Base-by-base conservation (phyloP, 192 early-diverging fungal genomes). In the Rhizoclosmatium sp. region DNA sequence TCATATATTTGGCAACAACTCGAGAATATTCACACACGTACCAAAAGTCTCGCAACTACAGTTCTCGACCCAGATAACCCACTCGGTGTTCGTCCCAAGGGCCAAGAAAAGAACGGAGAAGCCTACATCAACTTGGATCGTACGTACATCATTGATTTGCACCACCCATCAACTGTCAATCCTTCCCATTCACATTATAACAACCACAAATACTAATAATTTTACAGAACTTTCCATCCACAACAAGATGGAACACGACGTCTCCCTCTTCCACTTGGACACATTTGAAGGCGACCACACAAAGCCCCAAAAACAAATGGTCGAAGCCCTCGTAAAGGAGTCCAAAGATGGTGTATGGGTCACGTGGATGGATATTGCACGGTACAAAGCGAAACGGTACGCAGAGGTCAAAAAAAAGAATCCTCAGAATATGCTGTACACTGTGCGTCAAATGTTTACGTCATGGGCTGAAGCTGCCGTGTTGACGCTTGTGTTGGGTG, bases 191-290 rank as follows among this genome's bases (percentile, higher is more conserved):
- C 62, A 65, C 62, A 65, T 10, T 39, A 31, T 0, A 58, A 10
- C 10, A 58, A 58, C 54, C 12, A 16, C 54, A 16, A 19, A 56
- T 56, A 10, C 12, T 58, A 10, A n/a, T 1, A 58, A 2, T 41
- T 41, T 76, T 2, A 3, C 21, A 44, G 48, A 67, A 10, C 56
- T 77, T 47, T 49, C 42, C 64, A 65, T 47, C 21, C 75, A 77
- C 75, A 47, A 45, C 14, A 39, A 31, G 40, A 84, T 84, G 39
- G 83, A 84, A 72, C 83, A 84, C 56, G 83, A 84, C 41, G 77
- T 77, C 3, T 84, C 83, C 14, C 58, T 84, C 44, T 45, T 71
- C 51, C 69, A 80, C 31, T 47, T 49, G 5, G 83, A 84, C 59
- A 45, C 61, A 39, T 61, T 42, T 54, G 47, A 82, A 47, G 83